phyloP scores from a whole-genome alignment of 352 stramenopile species.

The Phytopythium vexans region DNA sequence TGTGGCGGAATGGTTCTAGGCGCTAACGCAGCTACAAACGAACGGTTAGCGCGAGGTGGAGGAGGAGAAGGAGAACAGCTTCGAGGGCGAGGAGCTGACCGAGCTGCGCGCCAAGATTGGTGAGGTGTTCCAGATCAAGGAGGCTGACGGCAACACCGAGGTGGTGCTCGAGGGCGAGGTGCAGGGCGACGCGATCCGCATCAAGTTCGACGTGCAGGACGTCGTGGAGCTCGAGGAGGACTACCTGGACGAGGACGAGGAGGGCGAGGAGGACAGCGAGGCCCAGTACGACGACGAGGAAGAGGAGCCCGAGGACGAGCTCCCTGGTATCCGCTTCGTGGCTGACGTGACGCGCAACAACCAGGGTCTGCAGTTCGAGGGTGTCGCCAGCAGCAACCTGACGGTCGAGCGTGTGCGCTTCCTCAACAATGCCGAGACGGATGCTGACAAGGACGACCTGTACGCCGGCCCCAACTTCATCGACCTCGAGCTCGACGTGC shows the following conservation, averaged over 20 bases:
- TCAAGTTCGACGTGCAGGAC: constrained; percentile 83
- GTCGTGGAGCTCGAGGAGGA: constrained; percentile 68
- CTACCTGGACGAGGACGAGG: constrained; percentile 45
- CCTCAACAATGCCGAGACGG: constrained; percentile 47
- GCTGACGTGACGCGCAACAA: constrained; percentile 71
- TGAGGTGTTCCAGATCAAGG: constrained; percentile 60
- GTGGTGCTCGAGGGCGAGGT: constrained; percentile 54
- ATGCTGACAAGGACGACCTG: constrained; percentile 54
- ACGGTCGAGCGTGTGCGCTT: constrained; percentile 78
- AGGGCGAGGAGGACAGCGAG: constrained; percentile 28
- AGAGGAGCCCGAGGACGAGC: constrained; percentile 63
- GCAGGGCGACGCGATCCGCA: constrained; percentile 51
- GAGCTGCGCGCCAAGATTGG: constrained; percentile 64
- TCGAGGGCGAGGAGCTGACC: constrained; percentile 70
- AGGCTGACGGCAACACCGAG: constrained; percentile 62
- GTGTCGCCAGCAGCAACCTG: constrained; percentile 75
- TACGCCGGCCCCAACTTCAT: constrained; percentile 83
- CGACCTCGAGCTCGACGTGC: constrained; percentile 81
- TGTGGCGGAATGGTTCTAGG: not conserved
- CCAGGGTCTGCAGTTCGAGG: constrained; percentile 78
- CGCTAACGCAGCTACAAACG: too few species aligned
- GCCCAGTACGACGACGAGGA: constrained; percentile 37
- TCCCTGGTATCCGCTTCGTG: constrained; percentile 76
- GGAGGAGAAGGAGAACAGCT: constrained; percentile 85
- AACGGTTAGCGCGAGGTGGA: constrained; percentile 55